These are phyloP conservation scores for Suillus spraguei DNA, from an alignment of 768 basidiomycete genomes.

Conservation along the genomic window DNA sequence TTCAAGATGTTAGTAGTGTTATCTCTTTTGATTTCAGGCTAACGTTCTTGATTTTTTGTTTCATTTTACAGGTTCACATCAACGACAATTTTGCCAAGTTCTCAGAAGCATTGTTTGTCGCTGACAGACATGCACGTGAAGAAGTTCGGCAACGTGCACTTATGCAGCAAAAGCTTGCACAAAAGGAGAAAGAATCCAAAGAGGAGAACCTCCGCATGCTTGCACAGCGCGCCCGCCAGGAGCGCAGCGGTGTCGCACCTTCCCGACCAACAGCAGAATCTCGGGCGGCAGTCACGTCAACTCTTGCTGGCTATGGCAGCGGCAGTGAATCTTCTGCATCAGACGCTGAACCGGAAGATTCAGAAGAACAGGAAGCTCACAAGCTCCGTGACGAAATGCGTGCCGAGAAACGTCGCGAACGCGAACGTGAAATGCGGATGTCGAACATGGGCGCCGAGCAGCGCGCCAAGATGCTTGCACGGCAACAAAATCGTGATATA, in stretches of 20 bases:
- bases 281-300: slow-evolving; percentile 71
- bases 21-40: neutral
- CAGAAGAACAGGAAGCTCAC: slow-evolving; percentile 84
- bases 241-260: slow-evolving; percentile 76
- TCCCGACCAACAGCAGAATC: slow-evolving; percentile 67
- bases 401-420: slow-evolving; percentile 87
- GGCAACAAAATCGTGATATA: slow-evolving; percentile 97
- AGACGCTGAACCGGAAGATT: slow-evolving; percentile 59
- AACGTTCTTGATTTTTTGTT: slow-evolving; percentile 1
- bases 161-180: slow-evolving; percentile 98
- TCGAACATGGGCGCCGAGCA: slow-evolving; percentile 98
- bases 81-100: slow-evolving; percentile 99
- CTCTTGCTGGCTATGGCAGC: slow-evolving; percentile 85
- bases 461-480: slow-evolving; percentile 92
- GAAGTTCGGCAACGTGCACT: slow-evolving; percentile 95
- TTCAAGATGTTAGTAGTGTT: slow-evolving; percentile 82
- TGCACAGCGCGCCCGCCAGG: slow-evolving; percentile 94
- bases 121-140: slow-evolving; percentile 96
- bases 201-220: slow-evolving; percentile 94
- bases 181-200: slow-evolving; percentile 95
- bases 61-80: slow-evolving; percentile 76
- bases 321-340: slow-evolving; percentile 58
- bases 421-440: slow-evolving; percentile 98
- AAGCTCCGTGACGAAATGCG: slow-evolving; percentile 90
- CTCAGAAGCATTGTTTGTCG: slow-evolving; percentile 93